These are phyloP conservation scores for Citrus maxima DNA, from an alignment of 345 rosid species.

Conservation along the genomic window DNA sequence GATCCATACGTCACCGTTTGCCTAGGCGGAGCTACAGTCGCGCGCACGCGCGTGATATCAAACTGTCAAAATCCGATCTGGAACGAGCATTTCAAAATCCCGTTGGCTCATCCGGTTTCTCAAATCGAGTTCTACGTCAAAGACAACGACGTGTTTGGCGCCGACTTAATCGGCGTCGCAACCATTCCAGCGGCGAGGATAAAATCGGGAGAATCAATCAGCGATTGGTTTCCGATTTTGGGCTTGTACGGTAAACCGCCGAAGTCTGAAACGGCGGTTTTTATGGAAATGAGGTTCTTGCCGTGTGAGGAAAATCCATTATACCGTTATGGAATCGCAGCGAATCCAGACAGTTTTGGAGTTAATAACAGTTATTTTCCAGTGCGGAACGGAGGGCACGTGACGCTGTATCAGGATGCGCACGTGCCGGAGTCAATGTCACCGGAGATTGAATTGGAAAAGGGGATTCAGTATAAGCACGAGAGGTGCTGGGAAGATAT, in stretches of 20 bases:
- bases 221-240: slow-evolving; percentile 69
- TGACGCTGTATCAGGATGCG: slow-evolving; percentile 84
- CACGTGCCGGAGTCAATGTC: slow-evolving; percentile 45
- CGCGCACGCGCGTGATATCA: slow-evolving; percentile 77
- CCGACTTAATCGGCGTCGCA: slow-evolving; percentile 67
- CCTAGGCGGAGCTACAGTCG: slow-evolving; percentile 68
- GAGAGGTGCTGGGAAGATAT: slow-evolving; percentile 89
- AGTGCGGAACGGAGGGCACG: slow-evolving; percentile 47
- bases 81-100: slow-evolving; percentile 67
- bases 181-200: slow-evolving; percentile 35
- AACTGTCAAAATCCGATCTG: slow-evolving; percentile 62
- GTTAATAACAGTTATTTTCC: slow-evolving; percentile 67
- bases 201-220: slow-evolving; percentile 38
- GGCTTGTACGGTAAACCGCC: slow-evolving; percentile 56
- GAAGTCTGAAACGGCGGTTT: slow-evolving; percentile 62
- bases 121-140: slow-evolving; percentile 68
- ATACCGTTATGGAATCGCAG: slow-evolving; percentile 44
- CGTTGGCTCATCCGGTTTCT: slow-evolving; percentile 68
- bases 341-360: slow-evolving; percentile 29
- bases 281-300: slow-evolving; percentile 49
- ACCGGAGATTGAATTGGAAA: slow-evolving; percentile 62
- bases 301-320: slow-evolving; percentile 43
- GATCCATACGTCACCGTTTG: slow-evolving; percentile 81
- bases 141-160: slow-evolving; percentile 80
- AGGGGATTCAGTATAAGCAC: slow-evolving; percentile 42